A percentile compares a stretch with the other conserved stretches of the same genome.
These are phyloP conservation scores for Exophiala phaeomuriformis DNA, from an alignment of 2,329 filamentous ascomycete genomes.

Conservation along the genomic window DNA sequence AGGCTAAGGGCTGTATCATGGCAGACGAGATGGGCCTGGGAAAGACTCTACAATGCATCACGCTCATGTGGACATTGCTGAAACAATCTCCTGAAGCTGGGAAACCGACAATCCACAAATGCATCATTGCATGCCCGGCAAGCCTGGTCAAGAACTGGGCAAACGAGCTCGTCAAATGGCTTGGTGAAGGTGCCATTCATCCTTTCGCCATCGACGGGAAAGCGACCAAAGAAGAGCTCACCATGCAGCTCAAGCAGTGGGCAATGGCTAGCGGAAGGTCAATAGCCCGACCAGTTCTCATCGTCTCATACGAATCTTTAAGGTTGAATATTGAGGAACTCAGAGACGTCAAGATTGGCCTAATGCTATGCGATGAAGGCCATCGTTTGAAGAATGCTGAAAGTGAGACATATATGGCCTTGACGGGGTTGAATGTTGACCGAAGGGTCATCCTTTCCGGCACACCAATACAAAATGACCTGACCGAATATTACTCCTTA, in stretches of 20 bases:
- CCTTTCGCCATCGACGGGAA: constrained; percentile 97
- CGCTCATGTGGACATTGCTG: constrained; percentile 90
- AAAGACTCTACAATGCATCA: constrained; percentile 95
- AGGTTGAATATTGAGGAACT: constrained; percentile 85
- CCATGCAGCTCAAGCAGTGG: constrained; percentile 86
- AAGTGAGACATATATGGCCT: constrained; percentile 84
- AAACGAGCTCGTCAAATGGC: constrained; percentile 93
- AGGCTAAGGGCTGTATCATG: constrained; percentile 98
- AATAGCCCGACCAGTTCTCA: constrained; percentile 85
- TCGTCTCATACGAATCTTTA: constrained; percentile 95
- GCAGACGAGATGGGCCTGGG: constrained; percentile 98
- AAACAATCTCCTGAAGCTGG: constrained; percentile 96
- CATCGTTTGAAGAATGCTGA: constrained; percentile 96
- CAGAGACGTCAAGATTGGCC: constrained; percentile 79
- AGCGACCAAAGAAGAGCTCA: constrained; percentile 87
- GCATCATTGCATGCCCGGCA: constrained; percentile 91
- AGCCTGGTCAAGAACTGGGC: constrained; percentile 98
- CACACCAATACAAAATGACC: constrained; percentile 94
- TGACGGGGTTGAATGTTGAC: constrained; percentile 84
- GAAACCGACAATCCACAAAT: constrained; percentile 88
- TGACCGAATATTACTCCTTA: constrained; percentile 95
- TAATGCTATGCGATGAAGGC: constrained; percentile 92
- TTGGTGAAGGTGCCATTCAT: constrained; percentile 80
- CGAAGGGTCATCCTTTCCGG: constrained; percentile 91
- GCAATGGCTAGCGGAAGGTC: constrained; percentile 82